Conservation (phyloP, 169 alveolate genomes). For the Cryptosporidium tyzzeri region DNA sequence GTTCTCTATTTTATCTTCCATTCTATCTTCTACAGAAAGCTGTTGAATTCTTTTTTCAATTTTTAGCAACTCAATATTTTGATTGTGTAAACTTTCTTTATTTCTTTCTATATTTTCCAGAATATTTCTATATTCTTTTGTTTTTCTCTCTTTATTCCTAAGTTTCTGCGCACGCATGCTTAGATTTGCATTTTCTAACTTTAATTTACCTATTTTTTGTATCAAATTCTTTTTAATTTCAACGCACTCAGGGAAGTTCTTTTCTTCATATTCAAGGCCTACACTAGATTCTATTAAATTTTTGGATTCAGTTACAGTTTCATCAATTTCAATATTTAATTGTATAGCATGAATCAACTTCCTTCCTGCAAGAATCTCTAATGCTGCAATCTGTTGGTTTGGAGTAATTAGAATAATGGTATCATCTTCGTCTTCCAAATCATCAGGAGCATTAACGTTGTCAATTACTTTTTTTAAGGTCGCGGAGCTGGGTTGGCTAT, state of each 20-base stretch:
- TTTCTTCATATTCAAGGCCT: slow-evolving; percentile 15
- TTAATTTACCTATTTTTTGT: slow-evolving; percentile 36
- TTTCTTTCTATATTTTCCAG: slow-evolving; percentile 45
- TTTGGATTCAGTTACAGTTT: background rate
- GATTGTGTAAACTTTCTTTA: slow-evolving; percentile 5
- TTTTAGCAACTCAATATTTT: slow-evolving; percentile 13
- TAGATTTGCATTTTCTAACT: slow-evolving; percentile 54
- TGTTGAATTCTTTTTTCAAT: slow-evolving; percentile 52
- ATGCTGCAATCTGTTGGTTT: slow-evolving; percentile 34
- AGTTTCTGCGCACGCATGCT: slow-evolving; percentile 30
- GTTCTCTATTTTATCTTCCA: background rate
- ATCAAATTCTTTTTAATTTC: slow-evolving; percentile 28
- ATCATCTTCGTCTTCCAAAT: background rate
- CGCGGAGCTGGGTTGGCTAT: background rate
- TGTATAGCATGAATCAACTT: slow-evolving; percentile 25
- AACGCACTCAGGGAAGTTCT: slow-evolving; percentile 3
- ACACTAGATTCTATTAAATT: slow-evolving; percentile 19
- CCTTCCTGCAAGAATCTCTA: slow-evolving; percentile 20
- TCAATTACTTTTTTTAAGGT: background rate
- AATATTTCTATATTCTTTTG: slow-evolving; percentile 22
- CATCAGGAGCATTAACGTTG: background rate
- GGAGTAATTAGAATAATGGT: background rate
- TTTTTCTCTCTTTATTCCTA: background rate
- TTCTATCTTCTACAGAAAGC: slow-evolving; percentile 29
- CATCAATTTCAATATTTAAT: background rate